Evolutionary conservation across 1,284 basidiomycete species (phyloP).

Genomic region (Heterobasidion irregulare): DNA sequence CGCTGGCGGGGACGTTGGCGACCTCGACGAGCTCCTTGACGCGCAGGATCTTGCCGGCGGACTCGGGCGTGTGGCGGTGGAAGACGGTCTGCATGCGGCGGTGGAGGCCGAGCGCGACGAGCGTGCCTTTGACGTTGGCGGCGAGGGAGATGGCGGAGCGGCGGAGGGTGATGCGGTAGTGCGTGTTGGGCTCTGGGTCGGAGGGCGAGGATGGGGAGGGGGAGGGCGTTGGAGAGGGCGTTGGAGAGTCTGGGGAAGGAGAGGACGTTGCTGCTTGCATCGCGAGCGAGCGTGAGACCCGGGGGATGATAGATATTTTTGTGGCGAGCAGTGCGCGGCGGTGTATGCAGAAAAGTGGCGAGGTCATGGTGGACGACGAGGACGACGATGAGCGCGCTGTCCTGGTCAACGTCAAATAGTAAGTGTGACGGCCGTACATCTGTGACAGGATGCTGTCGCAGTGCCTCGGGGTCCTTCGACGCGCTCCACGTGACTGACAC

Average conservation of each 20-base stretch:
- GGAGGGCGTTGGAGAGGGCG: neutral
- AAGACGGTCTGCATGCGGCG: conserved; percentile 78
- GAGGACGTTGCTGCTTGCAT: neutral
- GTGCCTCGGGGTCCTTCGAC: neutral
- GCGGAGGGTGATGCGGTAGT: conserved; percentile 79
- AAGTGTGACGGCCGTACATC: neutral
- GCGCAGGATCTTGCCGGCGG: conserved; percentile 74
- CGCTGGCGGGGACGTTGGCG: conserved; percentile 62
- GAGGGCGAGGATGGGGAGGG: neutral
- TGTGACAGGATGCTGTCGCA: neutral
- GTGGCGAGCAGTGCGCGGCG: neutral
- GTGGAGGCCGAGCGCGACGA: conserved; percentile 72
- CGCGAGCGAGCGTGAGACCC: neutral
- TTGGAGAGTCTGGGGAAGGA: neutral
- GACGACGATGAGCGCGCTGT: neutral
- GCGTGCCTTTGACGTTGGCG: conserved; percentile 60
- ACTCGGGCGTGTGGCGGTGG: conserved; percentile 60
- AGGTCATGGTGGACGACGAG: neutral
- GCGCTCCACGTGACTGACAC: neutral
- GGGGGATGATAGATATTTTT: neutral
- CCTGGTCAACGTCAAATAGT: neutral
- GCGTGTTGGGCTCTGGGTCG: conserved; percentile 37
- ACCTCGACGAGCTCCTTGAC: conserved; percentile 87
- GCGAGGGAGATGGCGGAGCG: conserved; percentile 80
- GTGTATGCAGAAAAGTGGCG: neutral